These are phyloP conservation scores for Chloropicon primus DNA, from an alignment of 139 green algal genomes.

Conservation along the genomic window DNA sequence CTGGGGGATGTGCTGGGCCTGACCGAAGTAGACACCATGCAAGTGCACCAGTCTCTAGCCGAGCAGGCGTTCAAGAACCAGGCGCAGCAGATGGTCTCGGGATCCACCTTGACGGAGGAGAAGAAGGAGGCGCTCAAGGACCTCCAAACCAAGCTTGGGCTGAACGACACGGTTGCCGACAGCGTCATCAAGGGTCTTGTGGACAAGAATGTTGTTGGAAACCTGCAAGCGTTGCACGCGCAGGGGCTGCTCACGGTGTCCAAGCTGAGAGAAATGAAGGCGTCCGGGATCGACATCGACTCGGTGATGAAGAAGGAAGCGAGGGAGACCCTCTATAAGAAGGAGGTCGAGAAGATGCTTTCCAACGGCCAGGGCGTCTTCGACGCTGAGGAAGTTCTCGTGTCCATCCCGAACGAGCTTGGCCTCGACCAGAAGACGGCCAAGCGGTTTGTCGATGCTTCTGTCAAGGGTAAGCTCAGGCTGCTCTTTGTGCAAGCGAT, in stretches of 20 bases:
- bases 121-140: slow-evolving; percentile 58
- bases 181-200: slow-evolving; percentile 68
- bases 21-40: slow-evolving; percentile 1
- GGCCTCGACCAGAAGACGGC: slow-evolving; percentile 33
- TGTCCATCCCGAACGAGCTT: slow-evolving; percentile 53
- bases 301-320: background rate
- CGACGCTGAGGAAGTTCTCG: slow-evolving; percentile 45
- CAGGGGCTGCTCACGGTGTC: background rate
- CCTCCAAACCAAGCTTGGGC: slow-evolving; percentile 61
- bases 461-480: slow-evolving; percentile 6
- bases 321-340: slow-evolving; percentile 9
- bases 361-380: slow-evolving; percentile 35
- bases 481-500: slow-evolving; percentile 13
- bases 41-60: slow-evolving; percentile 58
- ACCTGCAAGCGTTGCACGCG: background rate
- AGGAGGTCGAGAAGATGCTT: slow-evolving; percentile 48
- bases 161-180: slow-evolving; percentile 63
- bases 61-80: slow-evolving; percentile 77
- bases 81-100: slow-evolving; percentile 39
- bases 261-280: background rate
- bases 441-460: slow-evolving; percentile 21
- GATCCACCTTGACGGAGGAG: slow-evolving; percentile 54
- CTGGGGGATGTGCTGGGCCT: slow-evolving; percentile 75
- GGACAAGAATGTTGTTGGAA: slow-evolving; percentile 45
- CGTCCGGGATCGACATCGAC: background rate